phyloP scores from a whole-genome alignment of 1,284 basidiomycete species.

The Hemileia vastatrix region DNA sequence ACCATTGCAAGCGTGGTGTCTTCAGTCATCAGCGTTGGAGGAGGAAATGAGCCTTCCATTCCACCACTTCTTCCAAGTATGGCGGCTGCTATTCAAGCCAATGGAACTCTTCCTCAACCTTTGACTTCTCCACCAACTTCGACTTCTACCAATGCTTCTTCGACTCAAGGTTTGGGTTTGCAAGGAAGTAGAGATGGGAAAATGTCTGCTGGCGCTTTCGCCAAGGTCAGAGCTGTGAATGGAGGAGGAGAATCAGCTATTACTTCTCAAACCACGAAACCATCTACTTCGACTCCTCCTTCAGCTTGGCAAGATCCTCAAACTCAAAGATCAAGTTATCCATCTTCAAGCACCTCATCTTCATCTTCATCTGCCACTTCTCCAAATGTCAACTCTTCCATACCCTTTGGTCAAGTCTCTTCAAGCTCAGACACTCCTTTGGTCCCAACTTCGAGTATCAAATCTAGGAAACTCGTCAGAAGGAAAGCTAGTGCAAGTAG shows the following conservation, averaged over 20 bases:
- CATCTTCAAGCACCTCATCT: too few relatives aligned
- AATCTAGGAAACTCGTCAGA: too few relatives aligned
- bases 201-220: background rate
- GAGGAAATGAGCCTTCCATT: background rate
- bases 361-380: too few relatives aligned
- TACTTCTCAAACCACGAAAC: background rate
- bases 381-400: too few relatives aligned
- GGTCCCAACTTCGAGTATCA: too few relatives aligned
- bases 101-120: background rate
- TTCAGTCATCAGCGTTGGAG: background rate
- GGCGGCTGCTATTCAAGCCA: background rate
- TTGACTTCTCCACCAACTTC: background rate
- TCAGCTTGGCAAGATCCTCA: background rate
- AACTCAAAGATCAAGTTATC: too few relatives aligned
- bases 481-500: too few relatives aligned
- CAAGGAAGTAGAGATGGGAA: background rate
- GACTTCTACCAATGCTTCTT: background rate
- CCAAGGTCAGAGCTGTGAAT: background rate
- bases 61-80: background rate
- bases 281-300: background rate
- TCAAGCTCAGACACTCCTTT: too few relatives aligned
- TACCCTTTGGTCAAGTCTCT: too few relatives aligned
- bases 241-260: background rate
- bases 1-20: background rate
- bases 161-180: background rate